Evolutionary conservation across 371 early-diverging fungal genomes (phyloP), one percentile per base, ranked within the genome.

Genomic region (Rhizopus delemar): DNA sequence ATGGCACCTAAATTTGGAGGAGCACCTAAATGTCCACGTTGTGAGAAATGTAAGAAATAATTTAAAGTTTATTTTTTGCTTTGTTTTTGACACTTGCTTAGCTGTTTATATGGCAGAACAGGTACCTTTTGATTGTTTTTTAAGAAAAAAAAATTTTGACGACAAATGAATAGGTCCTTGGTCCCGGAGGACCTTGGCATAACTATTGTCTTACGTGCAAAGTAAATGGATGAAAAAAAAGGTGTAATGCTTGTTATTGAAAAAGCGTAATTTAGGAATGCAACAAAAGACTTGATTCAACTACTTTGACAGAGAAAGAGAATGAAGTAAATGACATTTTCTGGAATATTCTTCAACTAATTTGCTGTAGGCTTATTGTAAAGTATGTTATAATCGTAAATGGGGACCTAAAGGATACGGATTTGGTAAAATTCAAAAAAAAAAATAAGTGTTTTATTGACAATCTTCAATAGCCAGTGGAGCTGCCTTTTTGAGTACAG

Each of bases 331-430:
- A 31, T 31, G 16, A 16, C 36, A 31, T 43, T 43, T 33, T 39
- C 5, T 8, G 3, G n/a, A 31, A 11, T 8, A 43, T 32, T 34
- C 12, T 4, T 53, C n/a, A 33, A 22, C 33, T 9, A 39, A 39
- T 1, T 12, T 39, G 0, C 39, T 43, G 13, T 62, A 79, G 80
- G 77, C 77, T 5, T 80, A 77, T 43, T 80, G 80, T 36, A 80
- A 68, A 59, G 69, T 69, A 6, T 77, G 80, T 31, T 75, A 77
- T 57, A 71, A 59, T 52, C 77, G 80, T 32, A 66, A 69, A 67
- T 80, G 77, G 77, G 80, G 77, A n/a, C 77, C 80, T 2, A 80
- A 78, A 56, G 77, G 80, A 15, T 80, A 80, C 66, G 80, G 79
- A 13, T 78, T 76, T 65, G 80, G 80, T 70, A 70, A 60, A 53